A percentile compares a stretch with the other conserved stretches of the same genome.
Evolutionary conservation across 139 green algal species (phyloP).

Genomic region (Coelastrella sp.): DNA sequence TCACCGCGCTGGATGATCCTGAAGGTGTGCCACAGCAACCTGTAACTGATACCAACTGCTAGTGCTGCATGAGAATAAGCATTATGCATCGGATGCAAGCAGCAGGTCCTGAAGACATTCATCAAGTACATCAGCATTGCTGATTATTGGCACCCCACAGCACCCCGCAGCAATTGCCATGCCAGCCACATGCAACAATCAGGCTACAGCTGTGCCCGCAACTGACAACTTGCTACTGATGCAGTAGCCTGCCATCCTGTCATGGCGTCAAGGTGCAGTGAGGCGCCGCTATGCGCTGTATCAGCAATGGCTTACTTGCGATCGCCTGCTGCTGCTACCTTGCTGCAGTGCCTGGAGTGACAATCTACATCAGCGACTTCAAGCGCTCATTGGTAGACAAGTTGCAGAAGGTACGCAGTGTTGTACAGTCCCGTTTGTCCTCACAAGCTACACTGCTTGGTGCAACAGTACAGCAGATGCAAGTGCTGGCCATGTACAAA

Average conservation of each 20-base stretch:
- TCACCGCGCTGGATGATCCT: conserved; percentile 75
- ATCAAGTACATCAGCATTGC: too few relatives aligned
- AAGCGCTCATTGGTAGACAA: conserved; percentile 84
- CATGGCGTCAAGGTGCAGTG: background rate
- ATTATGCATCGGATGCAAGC: too few relatives aligned
- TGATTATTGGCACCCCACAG: too few relatives aligned
- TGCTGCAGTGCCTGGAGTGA: conserved; percentile 71
- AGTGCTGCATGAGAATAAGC: too few relatives aligned
- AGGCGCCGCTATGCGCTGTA: background rate
- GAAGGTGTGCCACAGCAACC: conserved; percentile 53
- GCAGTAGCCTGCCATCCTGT: background rate
- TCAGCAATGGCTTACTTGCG: background rate
- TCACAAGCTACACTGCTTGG: background rate
- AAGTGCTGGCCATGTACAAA: background rate
- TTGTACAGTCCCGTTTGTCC: background rate
- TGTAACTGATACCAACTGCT: background rate
- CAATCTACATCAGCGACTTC: conserved; percentile 88
- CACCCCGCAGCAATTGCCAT: too few relatives aligned
- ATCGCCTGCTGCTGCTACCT: background rate
- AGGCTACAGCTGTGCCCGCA: too few relatives aligned
- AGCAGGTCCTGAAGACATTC: too few relatives aligned
- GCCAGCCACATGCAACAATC: too few relatives aligned
- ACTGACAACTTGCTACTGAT: too few relatives aligned
- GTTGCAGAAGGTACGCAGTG: conserved; percentile 63
- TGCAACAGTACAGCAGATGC: background rate